phyloP scores from a whole-genome alignment of 257 asterid species.

The Plantago major region DNA sequence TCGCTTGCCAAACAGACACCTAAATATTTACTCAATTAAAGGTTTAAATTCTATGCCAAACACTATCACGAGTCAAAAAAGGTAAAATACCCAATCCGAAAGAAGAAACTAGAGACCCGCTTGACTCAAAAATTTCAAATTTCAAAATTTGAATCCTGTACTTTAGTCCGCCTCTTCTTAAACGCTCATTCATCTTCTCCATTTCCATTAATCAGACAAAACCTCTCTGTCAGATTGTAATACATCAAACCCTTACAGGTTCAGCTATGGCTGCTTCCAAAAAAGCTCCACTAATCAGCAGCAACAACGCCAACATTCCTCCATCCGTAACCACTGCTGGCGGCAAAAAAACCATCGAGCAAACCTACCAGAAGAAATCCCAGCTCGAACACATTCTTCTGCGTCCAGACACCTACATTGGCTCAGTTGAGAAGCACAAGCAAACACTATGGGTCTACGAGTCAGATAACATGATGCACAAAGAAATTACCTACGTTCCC shows the following conservation, averaged over 20 bases:
- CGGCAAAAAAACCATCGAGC: constrained; percentile 71
- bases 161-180: constrained; percentile 27
- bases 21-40: too few species aligned
- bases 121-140: not conserved
- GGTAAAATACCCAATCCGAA: too few species aligned
- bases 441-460: constrained; percentile 79
- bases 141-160: constrained; percentile 13
- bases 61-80: too few species aligned
- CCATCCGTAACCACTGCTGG: constrained; percentile 19
- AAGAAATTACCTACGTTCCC: constrained; percentile 62
- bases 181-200: not conserved
- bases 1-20: too few species aligned
- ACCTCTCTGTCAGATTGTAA: constrained; percentile 44
- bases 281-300: constrained; percentile 50
- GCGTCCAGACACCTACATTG: constrained; percentile 94
- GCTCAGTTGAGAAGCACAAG: constrained; percentile 80
- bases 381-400: constrained; percentile 98
- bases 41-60: too few species aligned
- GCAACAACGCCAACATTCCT: constrained; percentile 78
- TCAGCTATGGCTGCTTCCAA: constrained; percentile 56
- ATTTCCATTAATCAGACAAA: constrained; percentile 35
- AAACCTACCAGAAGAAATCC: constrained; percentile 86
- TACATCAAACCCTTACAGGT: constrained; percentile 16
- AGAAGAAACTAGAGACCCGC: too few species aligned
- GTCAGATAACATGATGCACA: constrained; percentile 48